Evolutionary conservation across 305 asterid genomes (phyloP).

Genomic region (Petunia hybrid): DNA sequence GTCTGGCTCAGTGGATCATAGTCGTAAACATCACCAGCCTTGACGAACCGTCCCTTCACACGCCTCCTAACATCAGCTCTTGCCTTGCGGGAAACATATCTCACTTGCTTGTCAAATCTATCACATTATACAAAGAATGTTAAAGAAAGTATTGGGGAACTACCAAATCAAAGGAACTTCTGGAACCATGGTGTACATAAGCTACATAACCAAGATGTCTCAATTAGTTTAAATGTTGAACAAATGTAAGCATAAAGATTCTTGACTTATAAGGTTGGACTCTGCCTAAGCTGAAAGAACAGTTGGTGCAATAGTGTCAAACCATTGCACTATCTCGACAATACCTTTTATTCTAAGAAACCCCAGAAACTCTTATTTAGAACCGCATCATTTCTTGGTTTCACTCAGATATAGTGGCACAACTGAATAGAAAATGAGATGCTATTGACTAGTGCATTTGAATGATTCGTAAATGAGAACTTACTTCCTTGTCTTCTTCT

Average conservation of each 20-base stretch:
- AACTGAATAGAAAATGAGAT: background rate
- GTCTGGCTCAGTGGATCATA: conserved; percentile 58
- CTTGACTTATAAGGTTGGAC: background rate
- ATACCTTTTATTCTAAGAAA: background rate
- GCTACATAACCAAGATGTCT: conserved; percentile 1
- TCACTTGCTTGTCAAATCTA: conserved; percentile 66
- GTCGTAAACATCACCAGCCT: conserved; percentile 70
- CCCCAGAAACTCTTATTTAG: background rate
- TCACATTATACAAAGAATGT: background rate
- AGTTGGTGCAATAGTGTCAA: background rate
- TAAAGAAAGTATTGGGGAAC: background rate
- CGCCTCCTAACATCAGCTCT: conserved; percentile 80
- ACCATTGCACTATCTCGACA: background rate
- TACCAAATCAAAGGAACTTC: background rate
- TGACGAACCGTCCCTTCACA: conserved; percentile 81
- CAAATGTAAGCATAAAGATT: background rate
- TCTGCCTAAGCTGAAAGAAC: background rate
- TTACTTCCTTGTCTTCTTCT: conserved; percentile 87
- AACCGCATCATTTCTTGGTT: background rate
- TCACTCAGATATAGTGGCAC: background rate
- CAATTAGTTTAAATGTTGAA: background rate
- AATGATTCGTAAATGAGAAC: conserved; percentile 31
- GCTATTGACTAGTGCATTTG: background rate
- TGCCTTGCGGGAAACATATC: conserved; percentile 73
- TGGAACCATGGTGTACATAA: background rate